Evolutionary conservation across 495 filamentous ascomycete species (phyloP).

Genomic region (Xanthoparmelia taractica): DNA sequence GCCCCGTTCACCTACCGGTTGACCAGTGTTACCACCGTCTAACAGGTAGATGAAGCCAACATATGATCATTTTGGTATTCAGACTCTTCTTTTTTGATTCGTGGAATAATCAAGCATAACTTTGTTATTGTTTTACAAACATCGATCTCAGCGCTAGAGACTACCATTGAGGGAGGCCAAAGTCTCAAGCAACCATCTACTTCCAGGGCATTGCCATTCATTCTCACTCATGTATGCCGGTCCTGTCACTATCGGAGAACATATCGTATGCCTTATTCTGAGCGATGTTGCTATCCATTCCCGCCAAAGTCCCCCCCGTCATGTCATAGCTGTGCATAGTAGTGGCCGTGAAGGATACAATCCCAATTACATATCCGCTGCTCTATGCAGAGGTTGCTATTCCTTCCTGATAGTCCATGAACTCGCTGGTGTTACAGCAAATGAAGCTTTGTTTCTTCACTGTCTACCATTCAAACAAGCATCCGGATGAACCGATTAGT

Average conservation of each 20-base stretch:
- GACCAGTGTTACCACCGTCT: neutral
- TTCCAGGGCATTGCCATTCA: neutral
- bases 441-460: neutral
- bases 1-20: neutral
- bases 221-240: neutral
- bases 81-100: neutral
- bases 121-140: neutral
- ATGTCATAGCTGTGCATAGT: neutral
- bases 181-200: too few relatives aligned
- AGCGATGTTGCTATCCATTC: neutral
- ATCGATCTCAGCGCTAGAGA: too few relatives aligned
- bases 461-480: neutral
- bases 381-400: neutral
- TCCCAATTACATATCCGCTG: too few relatives aligned
- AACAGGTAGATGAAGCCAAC: neutral
- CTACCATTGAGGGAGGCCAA: too few relatives aligned
- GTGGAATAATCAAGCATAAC: neutral
- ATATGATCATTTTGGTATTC: neutral
- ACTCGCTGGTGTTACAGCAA: neutral
- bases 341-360: neutral
- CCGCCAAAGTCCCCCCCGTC: neutral
- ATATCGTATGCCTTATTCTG: neutral
- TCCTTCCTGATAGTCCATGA: neutral
- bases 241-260: neutral
- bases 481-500: neutral